Evolutionary conservation across 2,329 filamentous ascomycete genomes (phyloP), one percentile per base, ranked within the genome.

Genomic region (Volutella citrinella): DNA sequence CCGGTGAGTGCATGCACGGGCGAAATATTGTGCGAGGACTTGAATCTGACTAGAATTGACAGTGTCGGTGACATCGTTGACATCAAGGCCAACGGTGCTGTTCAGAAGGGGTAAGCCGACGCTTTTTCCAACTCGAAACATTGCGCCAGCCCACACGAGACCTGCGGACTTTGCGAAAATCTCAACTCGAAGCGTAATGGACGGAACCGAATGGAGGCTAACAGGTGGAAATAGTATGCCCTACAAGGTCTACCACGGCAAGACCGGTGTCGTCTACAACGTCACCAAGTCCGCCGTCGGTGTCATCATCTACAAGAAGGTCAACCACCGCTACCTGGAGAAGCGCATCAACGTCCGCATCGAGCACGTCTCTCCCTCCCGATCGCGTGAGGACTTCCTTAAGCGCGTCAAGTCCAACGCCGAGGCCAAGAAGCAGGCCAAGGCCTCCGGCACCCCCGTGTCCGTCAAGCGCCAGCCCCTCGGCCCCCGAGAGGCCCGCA

Each of bases 301-400:
- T 63, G 86, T 98, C 71, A 96, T 98, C 76, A 87, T 98, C 75
- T 91, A 95, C 86, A 96, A 95, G 83, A 88, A 94, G 72, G 93
- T 98, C 69, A 89, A 90, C 76, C 93, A 97, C 84, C 87, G 91
- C 65, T 98, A 96, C 83, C 80, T 98, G 69, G 93, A 98, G 87
- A 98, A 98, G 89, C 91, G 93, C 70, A 83, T 98, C 78, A 97
- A 95, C 83, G 79, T 98, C 75, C 88, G 93, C 68, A 74, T 97
- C 72, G 93, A 98, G 84, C 93, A 98, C 84, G 80, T 98, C 73
- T 74, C 75, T 64, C 86, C 87, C 66, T 97, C 91, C 57, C 86
- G 93, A 69, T 97, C 91, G 63, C 82, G 93, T 66, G 91, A 97
- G 63, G 91, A 93, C 70, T 97, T 98, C 80, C 72, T 97, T 63